Base-by-base conservation (phyloP, 2,329 filamentous ascomycete species). In the Apiospora saccharicola region DNA sequence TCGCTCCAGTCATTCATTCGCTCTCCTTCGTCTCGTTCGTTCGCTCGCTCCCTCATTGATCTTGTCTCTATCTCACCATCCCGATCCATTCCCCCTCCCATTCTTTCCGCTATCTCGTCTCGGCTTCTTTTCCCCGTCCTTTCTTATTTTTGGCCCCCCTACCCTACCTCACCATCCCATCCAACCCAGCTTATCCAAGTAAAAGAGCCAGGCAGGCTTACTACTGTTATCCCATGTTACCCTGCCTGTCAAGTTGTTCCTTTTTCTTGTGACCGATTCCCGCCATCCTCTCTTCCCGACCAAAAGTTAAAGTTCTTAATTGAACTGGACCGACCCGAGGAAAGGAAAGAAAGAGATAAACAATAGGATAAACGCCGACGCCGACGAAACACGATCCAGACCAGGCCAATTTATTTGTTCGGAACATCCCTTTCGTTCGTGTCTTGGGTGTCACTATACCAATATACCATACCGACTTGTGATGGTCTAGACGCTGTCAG, bases 181-280 rank as follows among this genome's bases (percentile, higher is more conserved):
- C 26, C 51, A 30, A 34, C 19, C 57, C 57, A 37, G 19, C 57
- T 30, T 41, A 41, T 10, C 57, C 57, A 64, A 41, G 57, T 41
- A 41, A 64, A 64, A 64, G 34, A 34, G 34, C 57, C 30, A 64
- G 57, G 57, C 57, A 64, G 57, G 57, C 57, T 64, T 64, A 64
- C 34, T 64, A 64, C 57, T 41, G 30, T 19, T 49, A 49, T n/a
- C n/a, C 57, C 57, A 64, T 64, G 57, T 13, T 37, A n/a, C 41
- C 57, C 57, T 64, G 57, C 57, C 57, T 64, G 57, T 41, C 57
- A 64, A 41, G 34, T n/a, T n/a, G 34, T 64, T 64, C 57, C 57
- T 64, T 64, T 41, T 64, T 64, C 57, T 64, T 41, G 34, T 64
- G 57, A 64, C 57, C 57, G 34, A 41, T 41, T 22, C 57, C 57